phyloP scores from a whole-genome alignment of 73 alveolate genomes.

The Symbiodinium natans region DNA sequence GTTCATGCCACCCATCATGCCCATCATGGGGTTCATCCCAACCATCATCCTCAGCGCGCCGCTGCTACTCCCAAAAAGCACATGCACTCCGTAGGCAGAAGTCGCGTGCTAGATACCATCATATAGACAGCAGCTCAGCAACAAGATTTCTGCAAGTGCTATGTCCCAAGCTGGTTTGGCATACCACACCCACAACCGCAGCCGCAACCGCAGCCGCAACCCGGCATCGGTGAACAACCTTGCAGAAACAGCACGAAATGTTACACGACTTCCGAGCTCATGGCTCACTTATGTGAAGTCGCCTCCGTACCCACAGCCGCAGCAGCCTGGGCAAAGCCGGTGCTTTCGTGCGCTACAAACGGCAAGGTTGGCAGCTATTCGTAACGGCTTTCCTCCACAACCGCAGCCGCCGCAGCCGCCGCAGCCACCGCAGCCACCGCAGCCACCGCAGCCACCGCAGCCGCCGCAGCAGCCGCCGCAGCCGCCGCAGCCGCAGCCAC shows the following conservation, averaged over 20 bases:
- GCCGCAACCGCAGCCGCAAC: background rate
- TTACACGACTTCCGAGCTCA: too few relatives aligned
- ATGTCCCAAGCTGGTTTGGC: background rate
- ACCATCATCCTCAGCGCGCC: background rate
- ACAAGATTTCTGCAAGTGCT: too few relatives aligned
- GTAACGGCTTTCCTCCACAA: too few relatives aligned
- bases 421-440: too few relatives aligned
- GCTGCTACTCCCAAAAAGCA: too few relatives aligned
- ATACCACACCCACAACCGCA: background rate
- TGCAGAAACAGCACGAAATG: background rate
- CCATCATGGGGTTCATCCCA: slow-evolving; percentile 79
- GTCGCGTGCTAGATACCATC: too few relatives aligned
- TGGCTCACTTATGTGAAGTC: too few relatives aligned
- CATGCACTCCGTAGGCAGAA: too few relatives aligned
- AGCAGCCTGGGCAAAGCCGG: background rate
- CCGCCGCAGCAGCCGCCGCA: background rate
- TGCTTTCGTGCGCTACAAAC: too few relatives aligned
- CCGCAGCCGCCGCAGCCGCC: too few relatives aligned
- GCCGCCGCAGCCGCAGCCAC: slow-evolving; percentile 39
- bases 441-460: background rate
- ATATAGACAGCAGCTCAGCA: too few relatives aligned
- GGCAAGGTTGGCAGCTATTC: too few relatives aligned
- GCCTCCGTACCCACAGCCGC: slow-evolving; percentile 24
- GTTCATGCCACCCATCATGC: slow-evolving; percentile 90
- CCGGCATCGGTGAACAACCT: slow-evolving; percentile 16